Conservation (phyloP, 1,284 basidiomycete genomes). For the Erythrobasidium hasegawianum region DNA sequence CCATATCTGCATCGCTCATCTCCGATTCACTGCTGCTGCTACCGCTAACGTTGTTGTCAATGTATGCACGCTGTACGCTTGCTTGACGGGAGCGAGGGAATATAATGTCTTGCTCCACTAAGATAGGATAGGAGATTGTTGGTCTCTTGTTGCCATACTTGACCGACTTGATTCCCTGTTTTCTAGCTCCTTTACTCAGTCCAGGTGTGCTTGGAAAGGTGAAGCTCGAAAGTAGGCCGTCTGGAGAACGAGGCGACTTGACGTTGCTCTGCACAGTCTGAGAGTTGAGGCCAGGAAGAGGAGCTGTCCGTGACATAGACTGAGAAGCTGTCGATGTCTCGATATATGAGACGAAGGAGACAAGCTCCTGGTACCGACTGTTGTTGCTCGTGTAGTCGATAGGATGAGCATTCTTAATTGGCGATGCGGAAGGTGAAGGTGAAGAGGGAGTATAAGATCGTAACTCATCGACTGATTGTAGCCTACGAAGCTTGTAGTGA, state of each 20-base stretch:
- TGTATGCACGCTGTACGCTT: neutral
- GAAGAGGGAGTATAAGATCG: neutral
- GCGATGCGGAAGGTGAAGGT: neutral
- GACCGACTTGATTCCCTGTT: neutral
- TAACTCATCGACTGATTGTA: neutral
- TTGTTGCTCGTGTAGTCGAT: neutral
- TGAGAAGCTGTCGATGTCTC: neutral
- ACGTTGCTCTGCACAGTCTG: no score
- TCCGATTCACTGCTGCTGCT: no score
- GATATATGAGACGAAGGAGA: neutral
- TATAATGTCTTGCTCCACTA: neutral
- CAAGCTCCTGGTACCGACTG: neutral
- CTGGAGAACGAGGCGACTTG: no score
- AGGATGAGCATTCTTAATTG: neutral
- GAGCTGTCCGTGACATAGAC: neutral
- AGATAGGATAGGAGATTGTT: neutral
- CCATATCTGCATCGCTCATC: neutral
- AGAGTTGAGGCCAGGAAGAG: no score
- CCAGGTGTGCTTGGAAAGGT: neutral
- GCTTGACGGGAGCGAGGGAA: neutral
- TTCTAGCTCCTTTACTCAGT: neutral
- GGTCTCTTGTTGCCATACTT: neutral
- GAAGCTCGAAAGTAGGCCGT: neutral
- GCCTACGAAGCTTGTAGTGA: neutral
- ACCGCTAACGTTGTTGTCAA: neutral